Base-by-base conservation (phyloP, 2,329 filamentous ascomycete genomes). In the Aspergillus niger region DNA sequence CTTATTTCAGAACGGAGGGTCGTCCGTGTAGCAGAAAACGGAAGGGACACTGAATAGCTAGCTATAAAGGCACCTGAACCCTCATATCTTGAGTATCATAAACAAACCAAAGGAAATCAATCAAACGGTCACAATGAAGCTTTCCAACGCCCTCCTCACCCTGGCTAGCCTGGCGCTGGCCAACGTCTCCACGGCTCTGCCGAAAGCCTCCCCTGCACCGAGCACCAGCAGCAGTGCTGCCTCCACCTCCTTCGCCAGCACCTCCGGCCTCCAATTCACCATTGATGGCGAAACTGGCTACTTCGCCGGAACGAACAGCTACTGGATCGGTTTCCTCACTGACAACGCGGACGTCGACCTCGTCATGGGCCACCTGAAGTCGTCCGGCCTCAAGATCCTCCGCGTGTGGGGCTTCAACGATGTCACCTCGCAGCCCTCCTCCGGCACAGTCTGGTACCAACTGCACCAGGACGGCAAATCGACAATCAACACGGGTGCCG, bases 401-500 rank as follows among this genome's bases (percentile, higher is more conserved):
- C 77, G 83, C 0, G 76, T 83, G 43, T 85, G 83, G 83, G 83
- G 80, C 1, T 85, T 85, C 71, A 82, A 83, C 59, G 79, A 81
- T 43, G 83, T 80, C 48, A 73, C 74, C 39, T 71, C 73, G 1
- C 62, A 77, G 10, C 76, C 77, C 4, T 70, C 74, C 8, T 67
- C 76, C 0, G 79, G 78, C 17, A 78, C 76, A 1, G 79, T 85
- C 7, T 81, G 77, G 60, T 81, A 72, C 67, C 79, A 81, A 58
- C 65, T 76, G 7, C 73, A 79, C 15, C 63, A 76, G 4, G 64
- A 72, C 36, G 68, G 72, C n/a, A 63, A 49, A 7, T 67, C 71
- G 1, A 82, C 82, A 20, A 89, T 90, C 76, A 89, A 90, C 74
- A 87, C 82, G 0, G 87, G 86, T 2, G 67, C 81, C 38, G 77